Conservation (phyloP, 805 yeast genomes). For the Candida tibetensis region DNA sequence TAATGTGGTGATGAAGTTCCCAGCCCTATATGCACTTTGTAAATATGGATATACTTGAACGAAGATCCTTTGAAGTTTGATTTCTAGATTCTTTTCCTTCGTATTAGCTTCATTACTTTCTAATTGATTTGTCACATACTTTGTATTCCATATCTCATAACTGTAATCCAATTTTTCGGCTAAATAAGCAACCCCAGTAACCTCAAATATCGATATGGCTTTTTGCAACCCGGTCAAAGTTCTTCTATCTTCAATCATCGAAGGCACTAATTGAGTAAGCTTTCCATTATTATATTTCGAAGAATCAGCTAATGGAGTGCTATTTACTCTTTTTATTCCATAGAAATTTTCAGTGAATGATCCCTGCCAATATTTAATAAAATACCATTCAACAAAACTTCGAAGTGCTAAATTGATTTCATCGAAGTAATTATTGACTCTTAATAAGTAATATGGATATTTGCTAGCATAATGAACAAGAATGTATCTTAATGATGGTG, state of each 20-base stretch:
- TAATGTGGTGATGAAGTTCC: constrained; percentile 57
- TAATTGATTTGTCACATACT: constrained; percentile 50
- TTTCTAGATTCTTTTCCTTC: constrained; percentile 25
- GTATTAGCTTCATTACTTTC: constrained; percentile 17
- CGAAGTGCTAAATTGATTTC: constrained; percentile 64
- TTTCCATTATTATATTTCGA: constrained; percentile 28
- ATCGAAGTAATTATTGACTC: constrained; percentile 67
- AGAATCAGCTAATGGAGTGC: constrained; percentile 30
- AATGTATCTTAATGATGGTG: constrained; percentile 80
- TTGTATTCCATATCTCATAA: constrained; percentile 62
- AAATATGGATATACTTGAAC: constrained; percentile 61
- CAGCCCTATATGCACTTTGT: constrained; percentile 43
- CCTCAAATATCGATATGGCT: constrained; percentile 51
- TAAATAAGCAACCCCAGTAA: constrained; percentile 67
- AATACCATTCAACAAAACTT: constrained; percentile 67
- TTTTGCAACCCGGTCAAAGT: constrained; percentile 54
- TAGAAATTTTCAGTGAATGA: constrained; percentile 90
- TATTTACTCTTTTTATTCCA: constrained; percentile 68
- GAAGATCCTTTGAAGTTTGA: constrained; percentile 38
- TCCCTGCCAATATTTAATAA: constrained; percentile 71
- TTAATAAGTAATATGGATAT: constrained; percentile 67
- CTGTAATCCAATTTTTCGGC: constrained; percentile 63
- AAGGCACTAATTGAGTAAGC: constrained; percentile 37
- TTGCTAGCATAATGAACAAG: constrained; percentile 76
- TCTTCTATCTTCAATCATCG: constrained; percentile 48